These are phyloP conservation scores for rapeseed (Brassica napus) DNA, from an alignment of 345 rosid species.

Conservation along the genomic window DNA sequence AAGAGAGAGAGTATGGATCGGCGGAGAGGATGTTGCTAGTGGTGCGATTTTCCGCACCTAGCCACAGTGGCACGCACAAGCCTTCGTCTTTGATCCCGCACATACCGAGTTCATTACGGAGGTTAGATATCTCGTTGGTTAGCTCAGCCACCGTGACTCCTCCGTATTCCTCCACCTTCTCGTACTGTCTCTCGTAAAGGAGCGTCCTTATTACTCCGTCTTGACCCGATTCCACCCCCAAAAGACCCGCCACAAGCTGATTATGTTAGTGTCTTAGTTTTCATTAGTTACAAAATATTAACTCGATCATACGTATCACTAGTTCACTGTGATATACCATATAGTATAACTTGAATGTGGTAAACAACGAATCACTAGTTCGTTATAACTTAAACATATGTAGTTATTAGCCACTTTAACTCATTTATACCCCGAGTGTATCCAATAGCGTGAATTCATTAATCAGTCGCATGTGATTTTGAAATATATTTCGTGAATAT, in stretches of 20 bases:
- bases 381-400: neutral
- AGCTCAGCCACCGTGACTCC: slow-evolving; percentile 50
- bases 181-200: slow-evolving; percentile 47
- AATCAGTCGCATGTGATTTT: slow-evolving; percentile 1
- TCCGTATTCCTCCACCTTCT: slow-evolving; percentile 45
- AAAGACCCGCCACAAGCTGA: slow-evolving; percentile 56
- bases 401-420: neutral
- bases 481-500: neutral
- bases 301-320: neutral
- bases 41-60: slow-evolving; percentile 48
- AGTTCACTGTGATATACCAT: neutral
- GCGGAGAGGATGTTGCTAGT: slow-evolving; percentile 40
- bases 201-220: slow-evolving; percentile 63
- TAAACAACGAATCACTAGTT: too few relatives aligned
- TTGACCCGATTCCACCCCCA: slow-evolving; percentile 72
- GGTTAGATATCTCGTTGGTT: slow-evolving; percentile 44
- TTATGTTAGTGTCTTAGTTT: neutral
- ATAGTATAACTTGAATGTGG: neutral
- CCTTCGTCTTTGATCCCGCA: slow-evolving; percentile 60
- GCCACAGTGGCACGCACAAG: slow-evolving; percentile 40
- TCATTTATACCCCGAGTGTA: neutral
- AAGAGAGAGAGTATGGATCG: slow-evolving; percentile 42
- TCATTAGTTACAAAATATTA: neutral
- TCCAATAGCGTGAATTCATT: neutral
- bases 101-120: slow-evolving; percentile 50